Evolutionary conservation across 176 grass and related monocot species (phyloP).

Genomic region (Aegilops tauschii): DNA sequence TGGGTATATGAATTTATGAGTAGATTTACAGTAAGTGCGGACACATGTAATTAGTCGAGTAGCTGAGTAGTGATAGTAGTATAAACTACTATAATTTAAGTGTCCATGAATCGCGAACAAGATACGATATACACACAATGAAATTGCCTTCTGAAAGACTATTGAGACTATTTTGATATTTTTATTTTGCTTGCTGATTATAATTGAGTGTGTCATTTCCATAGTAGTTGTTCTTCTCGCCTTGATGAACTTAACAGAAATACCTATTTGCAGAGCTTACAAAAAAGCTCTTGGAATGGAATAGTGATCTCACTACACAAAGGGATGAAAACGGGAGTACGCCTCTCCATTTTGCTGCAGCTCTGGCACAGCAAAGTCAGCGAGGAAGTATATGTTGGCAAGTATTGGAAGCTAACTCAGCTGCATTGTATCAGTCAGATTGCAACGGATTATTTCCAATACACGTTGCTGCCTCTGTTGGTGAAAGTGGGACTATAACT

Average conservation of each 20-base stretch:
- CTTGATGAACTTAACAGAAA: not conserved
- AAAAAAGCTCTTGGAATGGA: not conserved
- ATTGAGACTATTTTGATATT: not conserved
- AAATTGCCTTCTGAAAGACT: not conserved
- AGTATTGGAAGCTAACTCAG: not conserved
- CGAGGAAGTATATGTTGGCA: slow-evolving; percentile 5
- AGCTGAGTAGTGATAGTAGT: no score
- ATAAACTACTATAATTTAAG: not conserved
- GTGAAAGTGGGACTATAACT: not conserved
- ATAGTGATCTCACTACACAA: slow-evolving; percentile 2
- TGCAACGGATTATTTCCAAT: not conserved
- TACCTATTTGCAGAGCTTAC: not conserved
- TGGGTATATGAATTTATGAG: no score
- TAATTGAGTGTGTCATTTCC: not conserved
- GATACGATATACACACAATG: not conserved
- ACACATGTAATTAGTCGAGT: no score
- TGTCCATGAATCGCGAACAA: not conserved
- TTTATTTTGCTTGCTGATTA: not conserved
- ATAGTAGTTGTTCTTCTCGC: not conserved
- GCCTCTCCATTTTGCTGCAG: not conserved
- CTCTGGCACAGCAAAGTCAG: not conserved
- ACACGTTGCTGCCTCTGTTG: not conserved
- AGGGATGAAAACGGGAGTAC: slow-evolving; percentile 15
- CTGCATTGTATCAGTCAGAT: slow-evolving; percentile 4
- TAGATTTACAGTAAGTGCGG: no score